Percentiles rank a stretch among this genome's conserved stretches.
These are phyloP conservation scores for Hordeum marinum DNA, from an alignment of 176 grass and related monocot species.

Conservation along the genomic window DNA sequence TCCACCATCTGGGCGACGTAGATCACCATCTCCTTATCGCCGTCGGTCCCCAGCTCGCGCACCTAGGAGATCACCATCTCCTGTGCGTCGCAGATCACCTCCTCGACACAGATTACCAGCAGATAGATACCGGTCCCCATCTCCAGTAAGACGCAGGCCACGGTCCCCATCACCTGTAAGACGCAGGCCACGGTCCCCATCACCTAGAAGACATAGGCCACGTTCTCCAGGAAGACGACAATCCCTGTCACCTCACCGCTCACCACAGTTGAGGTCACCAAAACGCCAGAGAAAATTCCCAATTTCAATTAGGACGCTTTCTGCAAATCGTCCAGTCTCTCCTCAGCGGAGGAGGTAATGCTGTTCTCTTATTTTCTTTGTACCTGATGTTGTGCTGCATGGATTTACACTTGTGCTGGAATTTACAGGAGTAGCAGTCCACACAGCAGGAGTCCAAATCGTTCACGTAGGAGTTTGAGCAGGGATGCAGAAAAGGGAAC, in stretches of 20 bases:
- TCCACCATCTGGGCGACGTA: constrained; percentile 34
- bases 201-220: constrained; percentile 33
- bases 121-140: constrained; percentile 27
- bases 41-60: constrained; percentile 48
- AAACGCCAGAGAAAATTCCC: constrained; percentile 34
- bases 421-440: constrained; percentile 59
- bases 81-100: constrained; percentile 47
- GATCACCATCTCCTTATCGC: constrained; percentile 49
- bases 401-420: neutral
- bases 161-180: constrained; percentile 39
- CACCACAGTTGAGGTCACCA: constrained; percentile 29
- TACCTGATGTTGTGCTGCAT: constrained; percentile 5
- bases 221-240: constrained; percentile 27
- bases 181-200: constrained; percentile 18
- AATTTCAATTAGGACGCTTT: constrained; percentile 31
- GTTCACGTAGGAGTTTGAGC: constrained; percentile 37
- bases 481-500: constrained; percentile 44
- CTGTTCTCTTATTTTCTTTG: neutral
- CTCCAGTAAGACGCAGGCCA: constrained; percentile 32
- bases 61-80: constrained; percentile 54
- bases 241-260: constrained; percentile 19
- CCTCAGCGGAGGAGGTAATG: constrained; percentile 48
- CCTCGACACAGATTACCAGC: constrained; percentile 24
- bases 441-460: constrained; percentile 48
- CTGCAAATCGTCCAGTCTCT: constrained; percentile 36